A percentile compares a stretch with the other conserved stretches of the same genome.
phyloP scores from a whole-genome alignment of 2,329 filamentous ascomycete species.

The Cordyceps cicadae region DNA sequence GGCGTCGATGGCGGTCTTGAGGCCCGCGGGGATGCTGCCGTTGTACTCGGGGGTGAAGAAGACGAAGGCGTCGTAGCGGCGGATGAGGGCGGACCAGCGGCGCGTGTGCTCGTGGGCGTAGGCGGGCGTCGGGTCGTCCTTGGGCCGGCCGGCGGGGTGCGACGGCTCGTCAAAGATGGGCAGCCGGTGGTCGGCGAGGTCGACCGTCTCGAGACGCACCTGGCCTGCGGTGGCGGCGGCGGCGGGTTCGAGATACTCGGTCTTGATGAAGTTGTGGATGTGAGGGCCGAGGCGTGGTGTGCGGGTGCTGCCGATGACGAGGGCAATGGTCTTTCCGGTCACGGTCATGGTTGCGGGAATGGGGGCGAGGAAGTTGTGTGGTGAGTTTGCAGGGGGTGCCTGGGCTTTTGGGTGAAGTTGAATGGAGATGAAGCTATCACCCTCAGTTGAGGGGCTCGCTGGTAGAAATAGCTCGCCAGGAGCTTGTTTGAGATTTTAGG shows the following conservation, averaged over 20 bases:
- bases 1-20: slow-evolving; percentile 54
- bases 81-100: slow-evolving; percentile 34
- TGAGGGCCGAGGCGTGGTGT: slow-evolving; percentile 23
- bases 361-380: too few relatives aligned
- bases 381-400: too few relatives aligned
- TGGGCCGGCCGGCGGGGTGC: slow-evolving; percentile 27
- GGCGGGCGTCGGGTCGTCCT: slow-evolving; percentile 17
- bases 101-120: slow-evolving; percentile 30
- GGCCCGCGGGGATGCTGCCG: slow-evolving; percentile 38
- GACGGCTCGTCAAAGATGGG: slow-evolving; percentile 33
- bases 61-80: slow-evolving; percentile 33
- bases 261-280: slow-evolving; percentile 24
- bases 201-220: slow-evolving; percentile 22
- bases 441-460: not conserved
- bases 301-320: slow-evolving; percentile 29
- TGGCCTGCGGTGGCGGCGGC: slow-evolving; percentile 11
- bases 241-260: slow-evolving; percentile 20
- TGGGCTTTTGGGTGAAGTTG: too few relatives aligned
- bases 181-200: slow-evolving; percentile 31
- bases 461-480: not conserved
- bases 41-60: slow-evolving; percentile 44
- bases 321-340: slow-evolving; percentile 20
- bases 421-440: not conserved
- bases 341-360: not conserved
- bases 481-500: not conserved